phyloP scores from a whole-genome alignment of 2,329 filamentous ascomycete genomes.

The Alternaria solani region DNA sequence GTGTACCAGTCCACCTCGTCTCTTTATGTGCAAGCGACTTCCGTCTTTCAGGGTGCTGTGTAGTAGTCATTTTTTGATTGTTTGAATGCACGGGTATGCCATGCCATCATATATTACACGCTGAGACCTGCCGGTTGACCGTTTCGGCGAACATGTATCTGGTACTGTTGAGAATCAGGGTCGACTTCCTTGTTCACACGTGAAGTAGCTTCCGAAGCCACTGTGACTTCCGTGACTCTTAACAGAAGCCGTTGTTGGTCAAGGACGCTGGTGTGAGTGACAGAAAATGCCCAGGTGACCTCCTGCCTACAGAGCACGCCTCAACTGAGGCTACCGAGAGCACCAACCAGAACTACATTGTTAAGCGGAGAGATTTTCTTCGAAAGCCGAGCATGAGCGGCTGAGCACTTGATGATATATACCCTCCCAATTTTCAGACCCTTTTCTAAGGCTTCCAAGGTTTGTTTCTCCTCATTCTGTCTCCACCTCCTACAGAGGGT shows the following conservation, averaged over 20 bases:
- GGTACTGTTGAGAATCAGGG: constrained; percentile 4
- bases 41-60: not conserved
- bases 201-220: not conserved
- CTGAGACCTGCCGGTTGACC: not conserved
- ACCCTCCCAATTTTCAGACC: not conserved
- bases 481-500: not conserved
- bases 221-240: not conserved
- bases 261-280: not conserved
- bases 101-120: not conserved
- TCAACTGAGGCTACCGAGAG: not conserved
- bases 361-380: not conserved
- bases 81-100: not conserved
- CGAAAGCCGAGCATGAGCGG: not conserved
- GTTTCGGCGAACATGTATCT: not conserved
- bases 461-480: not conserved
- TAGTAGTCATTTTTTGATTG: not conserved
- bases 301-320: not conserved
- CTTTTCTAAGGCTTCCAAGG: not conserved
- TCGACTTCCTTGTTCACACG: not conserved
- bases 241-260: not conserved
- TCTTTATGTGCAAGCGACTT: not conserved
- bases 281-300: not conserved
- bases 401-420: not conserved
- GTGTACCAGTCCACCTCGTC: not conserved
- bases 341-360: not conserved